These are phyloP conservation scores for Furcasterigmium furcatum DNA, from an alignment of 2,329 filamentous ascomycete genomes.

Conservation along the genomic window DNA sequence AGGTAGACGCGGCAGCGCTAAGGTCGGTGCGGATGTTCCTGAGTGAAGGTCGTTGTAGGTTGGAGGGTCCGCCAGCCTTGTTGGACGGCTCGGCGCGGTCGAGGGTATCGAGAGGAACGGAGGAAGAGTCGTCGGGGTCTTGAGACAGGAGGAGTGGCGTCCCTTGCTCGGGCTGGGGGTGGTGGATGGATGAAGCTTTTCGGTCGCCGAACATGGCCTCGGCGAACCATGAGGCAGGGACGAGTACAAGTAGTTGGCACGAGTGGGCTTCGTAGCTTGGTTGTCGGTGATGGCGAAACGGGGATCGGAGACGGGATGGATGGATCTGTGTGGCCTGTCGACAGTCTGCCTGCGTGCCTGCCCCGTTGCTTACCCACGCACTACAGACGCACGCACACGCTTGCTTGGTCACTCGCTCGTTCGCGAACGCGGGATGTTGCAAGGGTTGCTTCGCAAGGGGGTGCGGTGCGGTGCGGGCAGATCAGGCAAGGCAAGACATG, in stretches of 20 bases:
- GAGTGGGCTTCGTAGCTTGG: conserved; percentile 3
- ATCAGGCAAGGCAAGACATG: not conserved
- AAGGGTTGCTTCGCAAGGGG: too few species aligned
- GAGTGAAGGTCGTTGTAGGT: too few species aligned
- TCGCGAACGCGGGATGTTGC: too few species aligned
- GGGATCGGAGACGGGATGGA: not conserved
- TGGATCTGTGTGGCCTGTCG: not conserved
- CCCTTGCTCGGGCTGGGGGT: not conserved
- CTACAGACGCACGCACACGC: too few species aligned
- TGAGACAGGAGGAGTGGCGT: not conserved
- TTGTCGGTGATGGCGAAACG: not conserved
- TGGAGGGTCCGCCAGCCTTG: too few species aligned
- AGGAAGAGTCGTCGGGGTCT: conserved; percentile 1
- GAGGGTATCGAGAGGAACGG: conserved; percentile 1
- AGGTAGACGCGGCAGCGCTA: not conserved
- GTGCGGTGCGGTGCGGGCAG: too few species aligned
- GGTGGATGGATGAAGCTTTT: not conserved
- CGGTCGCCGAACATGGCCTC: conserved; percentile 4
- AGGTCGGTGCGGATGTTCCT: not conserved
- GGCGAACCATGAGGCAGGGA: not conserved
- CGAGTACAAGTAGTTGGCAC: too few species aligned
- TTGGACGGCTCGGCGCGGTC: not conserved
- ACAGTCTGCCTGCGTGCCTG: not conserved
- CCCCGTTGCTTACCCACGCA: not conserved
- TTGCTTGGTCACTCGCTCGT: too few species aligned